These are phyloP conservation scores for Huntiella bhutanensis DNA, from an alignment of 2,329 filamentous ascomycete species.

Conservation along the genomic window DNA sequence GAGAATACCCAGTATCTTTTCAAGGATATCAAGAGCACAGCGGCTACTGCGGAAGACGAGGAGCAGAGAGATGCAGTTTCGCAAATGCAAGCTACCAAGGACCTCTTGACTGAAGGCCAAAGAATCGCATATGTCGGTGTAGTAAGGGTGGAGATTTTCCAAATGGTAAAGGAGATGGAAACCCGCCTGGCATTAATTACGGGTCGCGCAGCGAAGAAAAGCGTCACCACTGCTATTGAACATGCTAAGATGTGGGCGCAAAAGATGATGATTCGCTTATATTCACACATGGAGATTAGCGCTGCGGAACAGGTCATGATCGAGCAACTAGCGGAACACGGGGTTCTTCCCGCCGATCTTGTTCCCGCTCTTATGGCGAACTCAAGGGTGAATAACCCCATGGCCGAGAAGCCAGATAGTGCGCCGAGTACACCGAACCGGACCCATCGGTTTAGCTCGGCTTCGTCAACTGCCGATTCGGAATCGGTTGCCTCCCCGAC, in stretches of 20 bases:
- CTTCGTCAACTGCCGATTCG: constrained; percentile 14
- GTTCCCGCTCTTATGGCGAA: constrained; percentile 81
- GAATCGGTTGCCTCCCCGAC: constrained; percentile 33
- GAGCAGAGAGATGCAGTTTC: constrained; percentile 69
- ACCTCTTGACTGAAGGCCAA: constrained; percentile 85
- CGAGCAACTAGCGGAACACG: constrained; percentile 84
- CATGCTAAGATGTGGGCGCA: constrained; percentile 89
- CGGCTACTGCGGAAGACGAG: constrained; percentile 50
- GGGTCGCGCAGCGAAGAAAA: constrained; percentile 52
- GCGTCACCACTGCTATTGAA: constrained; percentile 50
- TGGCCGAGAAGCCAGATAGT: constrained; percentile 33
- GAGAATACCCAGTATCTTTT: constrained; percentile 95
- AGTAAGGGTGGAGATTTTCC: constrained; percentile 59
- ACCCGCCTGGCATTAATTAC: constrained; percentile 16
- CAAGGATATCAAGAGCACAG: constrained; percentile 46
- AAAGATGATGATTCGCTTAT: constrained; percentile 92
- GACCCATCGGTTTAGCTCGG: constrained; percentile 11
- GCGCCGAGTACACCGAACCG: constrained; percentile 7
- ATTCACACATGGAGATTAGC: constrained; percentile 92
- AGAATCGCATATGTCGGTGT: constrained; percentile 90
- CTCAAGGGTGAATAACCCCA: constrained; percentile 78
- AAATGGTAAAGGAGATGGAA: constrained; percentile 54
- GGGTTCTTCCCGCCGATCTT: constrained; percentile 67
- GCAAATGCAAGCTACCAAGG: constrained; percentile 91
- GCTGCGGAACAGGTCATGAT: constrained; percentile 93